Evolutionary conservation across 2,329 filamentous ascomycete genomes (phyloP), one percentile per base, ranked within the genome.

Genomic region (Ceratocystis huliohia): DNA sequence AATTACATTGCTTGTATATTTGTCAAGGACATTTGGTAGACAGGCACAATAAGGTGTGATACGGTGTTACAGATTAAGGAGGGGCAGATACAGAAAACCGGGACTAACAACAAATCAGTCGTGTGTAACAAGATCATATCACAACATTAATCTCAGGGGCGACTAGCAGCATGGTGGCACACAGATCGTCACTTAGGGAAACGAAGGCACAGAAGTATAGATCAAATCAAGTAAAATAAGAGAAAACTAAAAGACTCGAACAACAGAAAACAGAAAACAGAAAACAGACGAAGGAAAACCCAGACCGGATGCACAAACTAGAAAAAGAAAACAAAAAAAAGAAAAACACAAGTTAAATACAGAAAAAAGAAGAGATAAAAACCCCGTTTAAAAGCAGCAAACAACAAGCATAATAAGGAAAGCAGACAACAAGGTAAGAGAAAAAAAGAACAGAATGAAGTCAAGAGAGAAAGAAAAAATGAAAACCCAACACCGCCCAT

Each of bases 381-480:
- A 70, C 68, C 46, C 74, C 72, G 76, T 71, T 15, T n/a, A 41
- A 20, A 44, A 25, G 28, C 41, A 56, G 50, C 17, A 50, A 61
- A 28, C 37, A 10, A 56, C 57, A 28, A 20, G 44, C 33, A 37
- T 10, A 37, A 13, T 37, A 13, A 56, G 25, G 45, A 28, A 64
- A 65, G 63, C 73, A 73, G 74, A 74, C 71, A 63, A 65, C 66
- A 73, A 74, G 74, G 71, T 69, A 69, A 70, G 69, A 65, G 33
- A 72, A 73, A 69, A 65, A 45, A 72, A 73, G 74, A 74, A 71
- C 62, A 65, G 67, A 73, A 74, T 74, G 70, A 69, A 69, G 69
- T 68, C 67, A 69, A 68, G 69, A 71, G 74, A 75, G 22, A 22
- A 50, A 20, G 13, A 64, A 63, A 22, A 45, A 46, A 63, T 56